These are phyloP conservation scores for Platanthera guangdongensis DNA, from an alignment of 106 monocot species.

Conservation along the genomic window DNA sequence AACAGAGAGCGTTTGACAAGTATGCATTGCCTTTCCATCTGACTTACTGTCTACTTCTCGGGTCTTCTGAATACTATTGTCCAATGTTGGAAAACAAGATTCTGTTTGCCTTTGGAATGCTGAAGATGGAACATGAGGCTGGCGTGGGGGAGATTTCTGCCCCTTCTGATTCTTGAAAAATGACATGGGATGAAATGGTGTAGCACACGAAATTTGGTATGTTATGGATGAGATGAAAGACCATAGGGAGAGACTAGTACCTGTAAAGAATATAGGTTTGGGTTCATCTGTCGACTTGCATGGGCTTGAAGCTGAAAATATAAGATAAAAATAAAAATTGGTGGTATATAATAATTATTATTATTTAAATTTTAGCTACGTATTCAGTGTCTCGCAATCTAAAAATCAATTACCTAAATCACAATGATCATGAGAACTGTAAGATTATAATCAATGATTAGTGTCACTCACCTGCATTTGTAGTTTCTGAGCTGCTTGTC, in stretches of 20 bases:
- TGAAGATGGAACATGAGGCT: conserved; percentile 21
- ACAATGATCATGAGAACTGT: not conserved
- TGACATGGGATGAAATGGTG: conserved; percentile 23
- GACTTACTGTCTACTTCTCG: conserved; percentile 23
- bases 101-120: conserved; percentile 34
- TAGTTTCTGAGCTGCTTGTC: conserved; percentile 83
- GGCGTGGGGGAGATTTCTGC: conserved; percentile 13
- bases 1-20: conserved; percentile 22
- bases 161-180: conserved; percentile 27
- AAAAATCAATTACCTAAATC: not conserved
- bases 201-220: conserved; percentile 15
- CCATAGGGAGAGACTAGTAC: conserved; percentile 31
- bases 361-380: not conserved
- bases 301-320: conserved; percentile 44
- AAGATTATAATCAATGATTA: not conserved
- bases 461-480: conserved; percentile 52
- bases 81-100: conserved; percentile 7
- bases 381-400: not conserved
- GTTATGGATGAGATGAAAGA: conserved; percentile 10
- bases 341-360: not conserved
- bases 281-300: conserved; percentile 33
- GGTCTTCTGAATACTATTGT: conserved; percentile 33
- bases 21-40: conserved; percentile 22
- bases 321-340: conserved; percentile 4
- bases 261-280: conserved; percentile 41